Conservation (phyloP, 352 stramenopile genomes). For the Phytophthora foliorum region DNA sequence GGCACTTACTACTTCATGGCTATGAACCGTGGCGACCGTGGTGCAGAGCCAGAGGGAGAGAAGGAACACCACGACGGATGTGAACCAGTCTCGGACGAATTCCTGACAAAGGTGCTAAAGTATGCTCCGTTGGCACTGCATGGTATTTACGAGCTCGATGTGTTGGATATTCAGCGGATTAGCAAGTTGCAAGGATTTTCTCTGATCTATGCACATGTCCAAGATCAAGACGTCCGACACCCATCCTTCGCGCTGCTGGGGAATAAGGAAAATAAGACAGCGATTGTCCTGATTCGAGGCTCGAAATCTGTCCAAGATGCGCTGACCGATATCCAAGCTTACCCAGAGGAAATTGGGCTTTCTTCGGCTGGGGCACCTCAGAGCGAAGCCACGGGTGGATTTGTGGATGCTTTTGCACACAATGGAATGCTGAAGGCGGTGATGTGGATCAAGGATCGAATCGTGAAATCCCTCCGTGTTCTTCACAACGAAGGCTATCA, state of each 20-base stretch:
- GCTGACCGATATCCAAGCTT: conserved; percentile 87
- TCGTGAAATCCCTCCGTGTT: conserved; percentile 77
- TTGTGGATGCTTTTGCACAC: conserved; percentile 89
- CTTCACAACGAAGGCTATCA: conserved; percentile 83
- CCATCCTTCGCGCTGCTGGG: conserved; percentile 84
- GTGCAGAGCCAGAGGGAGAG: conserved; percentile 74
- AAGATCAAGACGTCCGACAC: conserved; percentile 83
- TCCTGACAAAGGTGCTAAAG: conserved; percentile 77
- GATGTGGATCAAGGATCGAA: conserved; percentile 90
- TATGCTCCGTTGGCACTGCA: conserved; percentile 84
- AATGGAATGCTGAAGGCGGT: conserved; percentile 90
- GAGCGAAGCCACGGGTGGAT: conserved; percentile 66
- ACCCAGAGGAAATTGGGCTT: conserved; percentile 77
- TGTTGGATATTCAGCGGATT: conserved; percentile 88
- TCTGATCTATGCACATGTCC: conserved; percentile 85
- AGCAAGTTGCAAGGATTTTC: conserved; percentile 82
- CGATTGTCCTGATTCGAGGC: conserved; percentile 81
- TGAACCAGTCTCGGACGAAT: conserved; percentile 67
- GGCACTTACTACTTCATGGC: conserved; percentile 92
- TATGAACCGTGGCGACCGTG: conserved; percentile 85
- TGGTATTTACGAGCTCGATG: conserved; percentile 87
- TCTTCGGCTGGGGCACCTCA: conserved; percentile 47
- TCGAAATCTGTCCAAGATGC: conserved; percentile 90
- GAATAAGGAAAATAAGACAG: conserved; percentile 84
- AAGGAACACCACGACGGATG: conserved; percentile 67